Evolutionary conservation across 495 filamentous ascomycete genomes (phyloP).

Genomic region (Alectoria sarmentosa): DNA sequence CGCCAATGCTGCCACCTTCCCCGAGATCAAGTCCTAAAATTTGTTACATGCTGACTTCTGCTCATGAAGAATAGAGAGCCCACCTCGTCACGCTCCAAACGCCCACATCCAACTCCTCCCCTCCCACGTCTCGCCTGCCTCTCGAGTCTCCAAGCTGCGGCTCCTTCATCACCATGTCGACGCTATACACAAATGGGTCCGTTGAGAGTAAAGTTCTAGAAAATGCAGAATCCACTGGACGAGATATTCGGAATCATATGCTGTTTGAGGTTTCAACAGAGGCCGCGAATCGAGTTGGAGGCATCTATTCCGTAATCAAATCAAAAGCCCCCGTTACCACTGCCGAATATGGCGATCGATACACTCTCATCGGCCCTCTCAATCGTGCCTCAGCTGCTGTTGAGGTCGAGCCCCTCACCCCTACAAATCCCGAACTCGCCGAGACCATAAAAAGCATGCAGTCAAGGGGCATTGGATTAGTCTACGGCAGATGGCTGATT

Average conservation of each 20-base stretch:
- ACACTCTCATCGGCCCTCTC: constrained; percentile 90
- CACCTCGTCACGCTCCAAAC: background rate
- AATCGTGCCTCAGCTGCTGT: constrained; percentile 88
- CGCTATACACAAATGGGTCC: constrained; percentile 13
- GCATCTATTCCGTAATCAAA: constrained; percentile 98
- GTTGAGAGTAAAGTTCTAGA: constrained; percentile 15
- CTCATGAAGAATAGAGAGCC: background rate
- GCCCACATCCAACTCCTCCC: background rate
- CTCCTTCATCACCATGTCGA: constrained; percentile 11
- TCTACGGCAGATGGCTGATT: constrained; percentile 97
- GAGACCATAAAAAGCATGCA: constrained; percentile 85
- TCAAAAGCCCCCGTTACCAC: constrained; percentile 98
- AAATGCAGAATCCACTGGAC: constrained; percentile 15
- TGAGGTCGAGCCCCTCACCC: constrained; percentile 88
- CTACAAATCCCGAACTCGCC: constrained; percentile 69
- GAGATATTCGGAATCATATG: constrained; percentile 72
- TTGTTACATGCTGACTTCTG: background rate
- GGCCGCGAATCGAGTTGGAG: constrained; percentile 94
- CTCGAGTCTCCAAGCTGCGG: background rate
- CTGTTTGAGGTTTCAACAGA: constrained; percentile 96
- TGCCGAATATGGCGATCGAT: constrained; percentile 95
- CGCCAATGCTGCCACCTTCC: background rate
- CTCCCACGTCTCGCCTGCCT: background rate
- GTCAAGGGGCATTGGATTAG: constrained; percentile 77
- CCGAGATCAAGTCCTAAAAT: background rate